Conservation (phyloP, 2,329 filamentous ascomycete species). For the Rutstroemia sp. region DNA sequence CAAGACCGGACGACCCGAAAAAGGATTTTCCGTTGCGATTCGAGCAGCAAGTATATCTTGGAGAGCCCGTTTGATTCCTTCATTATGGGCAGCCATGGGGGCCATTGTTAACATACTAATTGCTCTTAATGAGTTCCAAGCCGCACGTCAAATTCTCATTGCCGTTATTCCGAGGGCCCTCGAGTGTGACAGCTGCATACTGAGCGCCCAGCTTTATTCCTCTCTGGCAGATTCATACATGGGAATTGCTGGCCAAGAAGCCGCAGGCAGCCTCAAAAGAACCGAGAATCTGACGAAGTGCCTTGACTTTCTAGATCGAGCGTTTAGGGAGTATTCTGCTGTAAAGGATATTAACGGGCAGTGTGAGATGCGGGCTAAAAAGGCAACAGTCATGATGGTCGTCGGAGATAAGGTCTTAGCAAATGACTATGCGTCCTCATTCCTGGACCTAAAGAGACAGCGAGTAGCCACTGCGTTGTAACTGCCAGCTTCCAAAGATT, state of each 20-base stretch:
- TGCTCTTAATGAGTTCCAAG: slow-evolving; percentile 51
- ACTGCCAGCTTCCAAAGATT: too few relatives aligned
- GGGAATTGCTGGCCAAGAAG: slow-evolving; percentile 48
- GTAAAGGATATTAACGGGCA: slow-evolving; percentile 52
- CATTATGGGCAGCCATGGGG: slow-evolving; percentile 53
- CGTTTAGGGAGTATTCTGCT: slow-evolving; percentile 43
- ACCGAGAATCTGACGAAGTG: slow-evolving; percentile 41
- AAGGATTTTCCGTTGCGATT: slow-evolving; percentile 59
- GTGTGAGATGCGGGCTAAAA: slow-evolving; percentile 59
- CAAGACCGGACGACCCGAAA: slow-evolving; percentile 51
- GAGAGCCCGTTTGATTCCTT: slow-evolving; percentile 49
- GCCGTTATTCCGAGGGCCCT: slow-evolving; percentile 58
- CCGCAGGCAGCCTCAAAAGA: slow-evolving; percentile 30
- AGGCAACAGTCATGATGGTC: slow-evolving; percentile 54
- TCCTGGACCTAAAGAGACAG: slow-evolving; percentile 41
- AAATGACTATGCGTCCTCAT: slow-evolving; percentile 49
- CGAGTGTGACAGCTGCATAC: slow-evolving; percentile 49
- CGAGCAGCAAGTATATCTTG: slow-evolving; percentile 57
- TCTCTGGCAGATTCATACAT: slow-evolving; percentile 57
- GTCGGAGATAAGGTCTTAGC: slow-evolving; percentile 46
- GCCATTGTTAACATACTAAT: slow-evolving; percentile 50
- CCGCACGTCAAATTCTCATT: slow-evolving; percentile 48
- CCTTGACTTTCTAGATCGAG: slow-evolving; percentile 24
- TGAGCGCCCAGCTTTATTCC: slow-evolving; percentile 51
- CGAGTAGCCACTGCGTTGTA: slow-evolving; percentile 17